A percentile compares a stretch with the other conserved stretches of the same genome.
Conservation (phyloP, 2,329 filamentous ascomycete species). For the Microdochium bolleyi region DNA sequence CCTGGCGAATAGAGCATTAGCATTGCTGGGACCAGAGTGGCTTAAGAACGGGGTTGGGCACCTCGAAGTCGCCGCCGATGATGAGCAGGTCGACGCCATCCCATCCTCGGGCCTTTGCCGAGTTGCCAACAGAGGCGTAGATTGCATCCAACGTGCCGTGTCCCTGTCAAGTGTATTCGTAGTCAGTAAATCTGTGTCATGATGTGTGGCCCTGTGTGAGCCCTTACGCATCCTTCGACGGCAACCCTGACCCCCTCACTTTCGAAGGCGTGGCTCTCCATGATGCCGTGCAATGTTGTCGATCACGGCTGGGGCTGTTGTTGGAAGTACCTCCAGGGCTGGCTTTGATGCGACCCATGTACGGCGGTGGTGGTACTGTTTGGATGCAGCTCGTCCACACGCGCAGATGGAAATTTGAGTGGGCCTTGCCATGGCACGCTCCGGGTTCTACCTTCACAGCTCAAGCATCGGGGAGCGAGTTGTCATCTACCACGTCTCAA, state of each 20-base stretch:
- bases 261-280: slow-evolving; percentile 23
- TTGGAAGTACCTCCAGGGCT: too few species aligned
- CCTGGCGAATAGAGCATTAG: slow-evolving; percentile 33
- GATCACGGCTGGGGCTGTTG: not conserved
- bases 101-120: slow-evolving; percentile 68
- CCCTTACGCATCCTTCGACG: slow-evolving; percentile 73
- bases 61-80: slow-evolving; percentile 94
- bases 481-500: too few species aligned
- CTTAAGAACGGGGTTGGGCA: slow-evolving; percentile 18
- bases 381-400: too few species aligned
- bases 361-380: too few species aligned
- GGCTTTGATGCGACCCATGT: too few species aligned
- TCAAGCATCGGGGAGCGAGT: too few species aligned
- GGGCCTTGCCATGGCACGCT: too few species aligned
- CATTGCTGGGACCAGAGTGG: slow-evolving; percentile 1
- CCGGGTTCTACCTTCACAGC: too few species aligned
- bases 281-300: slow-evolving; percentile 6
- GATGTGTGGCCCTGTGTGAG: not conserved
- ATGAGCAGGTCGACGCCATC: slow-evolving; percentile 80
- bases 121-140: slow-evolving; percentile 66
- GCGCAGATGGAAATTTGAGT: too few species aligned
- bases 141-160: slow-evolving; percentile 90
- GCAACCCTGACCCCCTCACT: slow-evolving; percentile 59
- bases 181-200: slow-evolving; percentile 2
- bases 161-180: slow-evolving; percentile 48